These are phyloP conservation scores for Mortierella hygrophila DNA, from an alignment of 192 early-diverging fungal genomes.

Conservation along the genomic window DNA sequence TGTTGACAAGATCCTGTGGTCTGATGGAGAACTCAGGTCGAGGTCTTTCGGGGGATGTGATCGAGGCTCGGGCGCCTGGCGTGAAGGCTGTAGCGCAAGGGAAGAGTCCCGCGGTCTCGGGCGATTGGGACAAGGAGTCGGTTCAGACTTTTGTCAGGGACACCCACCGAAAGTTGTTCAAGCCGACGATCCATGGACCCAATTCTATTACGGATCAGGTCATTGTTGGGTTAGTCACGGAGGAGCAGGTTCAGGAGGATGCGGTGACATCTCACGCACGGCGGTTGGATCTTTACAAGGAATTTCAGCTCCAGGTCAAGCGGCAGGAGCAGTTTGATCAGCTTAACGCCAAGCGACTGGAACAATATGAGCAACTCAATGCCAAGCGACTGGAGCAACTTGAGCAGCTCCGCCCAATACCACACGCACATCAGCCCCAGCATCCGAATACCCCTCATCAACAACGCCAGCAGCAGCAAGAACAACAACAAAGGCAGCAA, in stretches of 20 bases:
- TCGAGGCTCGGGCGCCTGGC: conserved; percentile 30
- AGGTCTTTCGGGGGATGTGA: conserved; percentile 27
- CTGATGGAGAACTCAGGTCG: conserved; percentile 35
- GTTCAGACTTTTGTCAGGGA: conserved; percentile 28
- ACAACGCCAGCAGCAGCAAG: background rate
- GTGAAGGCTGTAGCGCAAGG: conserved; percentile 30
- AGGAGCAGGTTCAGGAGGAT: conserved; percentile 7
- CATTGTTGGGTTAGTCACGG: background rate
- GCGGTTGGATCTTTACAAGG: conserved; percentile 4
- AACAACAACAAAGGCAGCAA: conserved; percentile 1
- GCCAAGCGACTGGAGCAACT: background rate
- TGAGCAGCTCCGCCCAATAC: background rate
- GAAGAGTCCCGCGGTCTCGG: conserved; percentile 17
- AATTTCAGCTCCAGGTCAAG: conserved; percentile 6
- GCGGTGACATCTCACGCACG: background rate
- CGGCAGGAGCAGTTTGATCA: background rate
- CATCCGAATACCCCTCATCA: background rate
- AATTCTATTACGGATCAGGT: conserved; percentile 5
- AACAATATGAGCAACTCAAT: background rate
- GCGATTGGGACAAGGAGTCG: conserved; percentile 23
- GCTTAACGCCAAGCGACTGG: background rate
- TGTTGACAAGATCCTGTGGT: conserved; percentile 46
- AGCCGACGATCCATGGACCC: background rate
- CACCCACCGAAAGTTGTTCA: background rate
- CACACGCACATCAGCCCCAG: background rate